Evolutionary conservation across 345 rosid genomes (phyloP), one percentile per base, ranked within the genome.

Genomic region (Psidium friedrichsthalianum): DNA sequence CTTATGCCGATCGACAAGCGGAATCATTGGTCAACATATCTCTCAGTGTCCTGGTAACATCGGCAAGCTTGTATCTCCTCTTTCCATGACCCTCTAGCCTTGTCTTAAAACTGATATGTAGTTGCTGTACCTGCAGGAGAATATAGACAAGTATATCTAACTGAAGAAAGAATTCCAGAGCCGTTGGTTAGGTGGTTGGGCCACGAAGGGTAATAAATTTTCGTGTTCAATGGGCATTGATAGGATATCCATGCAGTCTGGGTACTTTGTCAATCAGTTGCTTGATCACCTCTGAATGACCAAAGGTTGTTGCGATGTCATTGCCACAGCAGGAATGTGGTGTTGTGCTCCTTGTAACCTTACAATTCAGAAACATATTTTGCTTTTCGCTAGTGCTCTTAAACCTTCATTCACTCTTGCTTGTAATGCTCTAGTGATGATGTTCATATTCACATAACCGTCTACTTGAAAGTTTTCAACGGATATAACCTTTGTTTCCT

Each of bases 161-260:
- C 69, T 83, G 58, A 83, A 25, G 85, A 87, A 57, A 86, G 87
- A 86, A 86, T 90, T 86, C 82, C 85, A 81, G 82, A 89, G 93
- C 86, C 86, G 90, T 82, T 88, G 91, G 91, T 86, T 91, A 21
- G 91, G 92, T 84, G 90, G 91, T 85, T 90, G 91, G 93, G 53
- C 85, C 10, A 85, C 59, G 7, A 83, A 90, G 91, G 93, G 24
- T 69, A 69, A 69, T 69, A 36, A 69, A 36, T 69, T 69, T 55
- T 76, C 55, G 42, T 22, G 44, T 81, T n/a, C 18, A 16, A 32
- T 53, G 27, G 22, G 47, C 47, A 36, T 36, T 40, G 42, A 18
- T 69, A 69, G 44, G 78, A 69, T 22, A 32, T 69, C 47, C 44
- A 69, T 69, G 78, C 78, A 16, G 44, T 32, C 47, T 32, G 44